Conservation (phyloP, 2,329 filamentous ascomycete genomes). For the Fusarium bulbicola region DNA sequence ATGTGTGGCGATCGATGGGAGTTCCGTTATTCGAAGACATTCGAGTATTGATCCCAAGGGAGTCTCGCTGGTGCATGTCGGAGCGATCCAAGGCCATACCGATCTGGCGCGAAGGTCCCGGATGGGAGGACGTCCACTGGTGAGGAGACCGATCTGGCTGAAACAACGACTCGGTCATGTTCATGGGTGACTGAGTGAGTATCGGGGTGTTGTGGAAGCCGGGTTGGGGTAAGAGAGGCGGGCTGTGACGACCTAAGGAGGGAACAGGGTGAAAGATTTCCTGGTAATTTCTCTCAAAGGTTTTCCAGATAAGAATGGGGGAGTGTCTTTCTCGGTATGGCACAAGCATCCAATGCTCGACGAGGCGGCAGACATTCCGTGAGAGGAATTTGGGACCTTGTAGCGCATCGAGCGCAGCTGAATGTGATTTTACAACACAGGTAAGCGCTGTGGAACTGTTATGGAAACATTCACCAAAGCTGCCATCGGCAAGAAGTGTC, state of each 20-base stretch:
- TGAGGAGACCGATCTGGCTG: neutral
- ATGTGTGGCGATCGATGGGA: neutral
- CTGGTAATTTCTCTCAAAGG: neutral
- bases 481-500: neutral
- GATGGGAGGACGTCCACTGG: neutral
- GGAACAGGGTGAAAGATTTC: neutral
- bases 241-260: accelerated
- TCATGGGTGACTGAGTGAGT: neutral
- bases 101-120: neutral
- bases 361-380: neutral
- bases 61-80: neutral
- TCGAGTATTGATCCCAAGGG: neutral
- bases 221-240: neutral
- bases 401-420: neutral
- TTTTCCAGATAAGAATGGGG: neutral
- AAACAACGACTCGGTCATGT: neutral
- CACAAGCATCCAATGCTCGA: constrained; percentile 9
- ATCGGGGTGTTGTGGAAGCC: neutral
- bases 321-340: neutral
- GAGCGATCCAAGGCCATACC: neutral
- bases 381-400: neutral
- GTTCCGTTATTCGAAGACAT: neutral
- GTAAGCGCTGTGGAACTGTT: neutral
- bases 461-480: constrained; percentile 23
- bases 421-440: constrained; percentile 1